Evolutionary conservation across 805 yeast genomes (phyloP), one percentile per base, ranked within the genome.

Genomic region (Starmerella ratchasimensis): DNA sequence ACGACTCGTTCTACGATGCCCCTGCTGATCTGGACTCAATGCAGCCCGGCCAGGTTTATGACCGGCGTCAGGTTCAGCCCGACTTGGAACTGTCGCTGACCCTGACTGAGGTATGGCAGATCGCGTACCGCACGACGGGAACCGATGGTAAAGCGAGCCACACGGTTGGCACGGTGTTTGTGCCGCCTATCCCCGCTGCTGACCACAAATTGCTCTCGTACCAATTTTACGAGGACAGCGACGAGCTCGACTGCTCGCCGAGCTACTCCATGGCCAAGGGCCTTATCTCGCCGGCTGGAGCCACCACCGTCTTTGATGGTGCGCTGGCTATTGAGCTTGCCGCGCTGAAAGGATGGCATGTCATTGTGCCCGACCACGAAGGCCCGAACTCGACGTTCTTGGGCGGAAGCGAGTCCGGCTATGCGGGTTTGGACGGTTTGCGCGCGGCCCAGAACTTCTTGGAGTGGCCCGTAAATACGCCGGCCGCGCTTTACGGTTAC

Each of bases 401-500:
- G 13, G 57, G 56, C n/a, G 58, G 58, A 9, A 31, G 28, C 33
- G 42, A 44, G 14, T 43, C 48, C 15, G 58, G 57, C 20, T 41
- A 46, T 8, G 46, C 49, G 9, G 45, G 47, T 15, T 39, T 53
- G 14, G 55, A 53, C 37, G 51, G 54, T 4, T 26, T 53, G 11
- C 36, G 49, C 13, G 57, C 56, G 2, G 42, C 42, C 13, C 7
- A 26, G 3, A 24, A 16, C 15, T 11, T 18, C 31, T 23, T 42
- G 11, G 26, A n/a, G 14, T 13, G 26, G 8, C 6, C 15, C 15
- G 4, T 6, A 1, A 24, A 31, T 8, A 31, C 38, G 3, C 37
- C 39, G 2, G 34, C 31, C 15, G 37, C 31, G 11, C 33, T 42
- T 8, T 33, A 25, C 14, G 45, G 45, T 5, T 42, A 42, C 21